phyloP scores from a whole-genome alignment of 2,329 filamentous ascomycete species.

The Thelonectria olida region DNA sequence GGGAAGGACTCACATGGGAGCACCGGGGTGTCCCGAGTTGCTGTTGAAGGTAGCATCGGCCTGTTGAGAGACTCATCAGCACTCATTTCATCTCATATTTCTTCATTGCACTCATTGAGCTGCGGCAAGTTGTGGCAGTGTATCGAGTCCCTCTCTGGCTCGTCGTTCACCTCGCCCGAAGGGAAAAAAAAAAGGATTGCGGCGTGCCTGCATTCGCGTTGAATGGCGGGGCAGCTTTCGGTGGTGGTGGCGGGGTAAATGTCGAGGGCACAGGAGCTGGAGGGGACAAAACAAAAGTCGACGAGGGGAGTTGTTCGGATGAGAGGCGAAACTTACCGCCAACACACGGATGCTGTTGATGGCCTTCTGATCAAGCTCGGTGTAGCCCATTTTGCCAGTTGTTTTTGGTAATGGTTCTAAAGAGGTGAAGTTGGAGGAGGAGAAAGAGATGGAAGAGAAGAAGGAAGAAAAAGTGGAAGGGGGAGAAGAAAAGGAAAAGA shows the following conservation, averaged over 20 bases:
- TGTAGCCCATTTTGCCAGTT: slow-evolving; percentile 81
- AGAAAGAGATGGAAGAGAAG: slow-evolving; percentile 34
- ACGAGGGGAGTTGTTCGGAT: slow-evolving; percentile 19
- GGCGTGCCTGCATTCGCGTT: slow-evolving; percentile 22
- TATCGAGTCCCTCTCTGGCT: not conserved
- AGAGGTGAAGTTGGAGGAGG: slow-evolving; percentile 32
- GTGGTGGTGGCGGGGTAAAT: slow-evolving; percentile 47
- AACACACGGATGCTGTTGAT: slow-evolving; percentile 98
- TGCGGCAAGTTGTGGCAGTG: not conserved
- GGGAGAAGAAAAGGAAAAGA: slow-evolving; percentile 36
- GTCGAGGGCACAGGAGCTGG: slow-evolving; percentile 44
- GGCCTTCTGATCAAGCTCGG: slow-evolving; percentile 86
- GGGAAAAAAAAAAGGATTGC: slow-evolving; percentile 9
- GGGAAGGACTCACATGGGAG: slow-evolving; percentile 78
- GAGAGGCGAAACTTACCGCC: slow-evolving; percentile 74
- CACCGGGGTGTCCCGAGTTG: slow-evolving; percentile 98
- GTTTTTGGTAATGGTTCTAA: slow-evolving; percentile 38
- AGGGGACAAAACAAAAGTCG: slow-evolving; percentile 38
- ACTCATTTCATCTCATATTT: slow-evolving; percentile 18
- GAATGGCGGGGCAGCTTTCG: slow-evolving; percentile 38
- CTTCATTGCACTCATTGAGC: not conserved
- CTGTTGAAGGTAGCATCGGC: slow-evolving; percentile 96
- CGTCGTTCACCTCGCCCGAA: slow-evolving; percentile 20
- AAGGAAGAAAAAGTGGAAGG: slow-evolving; percentile 4
- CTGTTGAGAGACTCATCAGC: slow-evolving; percentile 59